Conservation (phyloP, 2,329 filamentous ascomycete species). For the Ophiocordyceps camponoti-rufipedis region DNA sequence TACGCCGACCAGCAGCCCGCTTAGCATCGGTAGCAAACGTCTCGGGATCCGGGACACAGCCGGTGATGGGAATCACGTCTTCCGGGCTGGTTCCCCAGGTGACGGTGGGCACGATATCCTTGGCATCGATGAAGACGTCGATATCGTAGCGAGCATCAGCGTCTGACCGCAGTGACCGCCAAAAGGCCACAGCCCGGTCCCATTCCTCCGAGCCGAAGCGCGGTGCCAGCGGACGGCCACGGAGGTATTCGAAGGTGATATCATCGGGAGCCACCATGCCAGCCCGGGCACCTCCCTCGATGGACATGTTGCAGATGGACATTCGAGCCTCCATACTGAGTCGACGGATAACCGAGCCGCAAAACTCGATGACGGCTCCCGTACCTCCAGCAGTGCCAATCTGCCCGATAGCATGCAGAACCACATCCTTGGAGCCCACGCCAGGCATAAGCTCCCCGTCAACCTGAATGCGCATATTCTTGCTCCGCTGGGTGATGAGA, state of each 20-base stretch:
- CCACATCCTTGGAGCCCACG: conserved; percentile 89
- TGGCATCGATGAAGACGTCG: conserved; percentile 76
- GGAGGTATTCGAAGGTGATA: conserved; percentile 86
- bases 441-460: conserved; percentile 79
- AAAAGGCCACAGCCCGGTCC: conserved; percentile 77
- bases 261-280: conserved; percentile 96
- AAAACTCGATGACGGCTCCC: conserved; percentile 92
- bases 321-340: conserved; percentile 95
- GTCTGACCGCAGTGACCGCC: conserved; percentile 73
- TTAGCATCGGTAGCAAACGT: conserved; percentile 66
- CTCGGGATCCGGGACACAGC: conserved; percentile 75
- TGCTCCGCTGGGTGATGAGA: conserved; percentile 82
- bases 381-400: conserved; percentile 94
- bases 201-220: conserved; percentile 71
- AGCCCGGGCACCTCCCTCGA: conserved; percentile 85
- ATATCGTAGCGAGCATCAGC: conserved; percentile 77
- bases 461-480: conserved; percentile 97
- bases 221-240: conserved; percentile 75
- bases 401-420: conserved; percentile 79
- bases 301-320: conserved; percentile 99
- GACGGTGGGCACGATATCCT: conserved; percentile 83
- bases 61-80: conserved; percentile 88
- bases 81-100: conserved; percentile 97
- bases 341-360: conserved; percentile 74
- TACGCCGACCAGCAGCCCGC: conserved; percentile 61